A percentile compares a stretch with the other conserved stretches of the same genome.
Conservation (phyloP, 78 protist species). For the Dictyostelium brefeldianum region DNA sequence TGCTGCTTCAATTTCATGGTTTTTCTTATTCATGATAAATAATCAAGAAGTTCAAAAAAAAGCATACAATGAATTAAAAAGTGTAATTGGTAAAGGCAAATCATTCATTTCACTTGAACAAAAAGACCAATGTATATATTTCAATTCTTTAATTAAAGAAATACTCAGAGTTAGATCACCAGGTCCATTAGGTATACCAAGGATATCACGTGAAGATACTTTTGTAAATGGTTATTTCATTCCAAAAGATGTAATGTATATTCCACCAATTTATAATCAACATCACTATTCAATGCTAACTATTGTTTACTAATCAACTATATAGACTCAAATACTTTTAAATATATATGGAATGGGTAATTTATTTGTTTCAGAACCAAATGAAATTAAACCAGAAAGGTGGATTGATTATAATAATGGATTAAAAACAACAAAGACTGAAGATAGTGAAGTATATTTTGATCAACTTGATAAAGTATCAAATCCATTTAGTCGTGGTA, state of each 20-base stretch:
- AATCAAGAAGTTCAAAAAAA: constrained; percentile 29
- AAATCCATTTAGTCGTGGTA: constrained; percentile 8
- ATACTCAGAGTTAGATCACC: constrained; percentile 18
- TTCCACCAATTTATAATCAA: no score
- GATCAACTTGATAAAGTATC: not conserved
- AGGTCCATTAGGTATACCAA: constrained; percentile 49
- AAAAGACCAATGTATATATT: not conserved
- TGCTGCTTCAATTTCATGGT: not conserved
- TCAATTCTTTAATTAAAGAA: constrained; percentile 8
- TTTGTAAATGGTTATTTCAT: not conserved
- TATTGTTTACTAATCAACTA: no score
- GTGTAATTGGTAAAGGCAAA: not conserved
- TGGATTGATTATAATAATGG: not conserved
- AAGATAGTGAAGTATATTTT: not conserved
- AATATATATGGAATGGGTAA: constrained; percentile 44
- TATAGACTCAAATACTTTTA: constrained; percentile 3
- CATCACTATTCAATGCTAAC: no score
- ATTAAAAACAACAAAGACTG: no score
- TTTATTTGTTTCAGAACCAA: constrained; percentile 9
- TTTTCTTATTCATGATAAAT: not conserved
- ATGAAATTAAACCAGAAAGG: constrained; percentile 54
- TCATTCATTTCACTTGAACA: not conserved
- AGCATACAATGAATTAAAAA: constrained; percentile 19
- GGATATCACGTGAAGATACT: not conserved
- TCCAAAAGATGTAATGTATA: constrained; percentile 13